These are phyloP conservation scores for Mycena rebaudengoi DNA, from an alignment of 768 basidiomycete genomes.

Conservation along the genomic window DNA sequence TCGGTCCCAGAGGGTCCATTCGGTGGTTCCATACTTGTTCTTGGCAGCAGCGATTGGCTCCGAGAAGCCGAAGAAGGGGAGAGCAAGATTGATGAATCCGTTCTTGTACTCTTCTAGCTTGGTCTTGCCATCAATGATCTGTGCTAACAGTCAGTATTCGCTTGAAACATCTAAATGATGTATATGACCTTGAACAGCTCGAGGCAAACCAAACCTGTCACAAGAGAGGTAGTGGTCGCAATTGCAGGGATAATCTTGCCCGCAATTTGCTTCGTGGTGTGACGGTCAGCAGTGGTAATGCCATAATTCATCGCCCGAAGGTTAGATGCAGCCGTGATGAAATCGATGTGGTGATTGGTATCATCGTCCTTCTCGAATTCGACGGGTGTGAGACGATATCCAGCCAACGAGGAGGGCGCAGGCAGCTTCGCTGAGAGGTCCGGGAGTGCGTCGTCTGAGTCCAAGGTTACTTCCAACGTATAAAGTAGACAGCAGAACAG, in stretches of 20 bases:
- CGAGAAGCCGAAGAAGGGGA: constrained; percentile 99
- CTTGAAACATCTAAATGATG: not conserved
- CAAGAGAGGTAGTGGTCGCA: constrained; percentile 96
- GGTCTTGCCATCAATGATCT: constrained; percentile 96
- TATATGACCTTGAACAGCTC: constrained; percentile 91
- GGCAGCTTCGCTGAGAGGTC: constrained; percentile 78
- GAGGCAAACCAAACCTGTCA: constrained; percentile 94
- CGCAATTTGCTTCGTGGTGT: constrained; percentile 96
- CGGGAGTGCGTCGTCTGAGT: constrained; percentile 59
- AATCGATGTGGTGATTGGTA: constrained; percentile 97
- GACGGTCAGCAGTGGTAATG: constrained; percentile 86
- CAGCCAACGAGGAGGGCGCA: constrained; percentile 88
- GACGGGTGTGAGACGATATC: constrained; percentile 94
- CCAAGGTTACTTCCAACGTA: constrained; percentile 21
- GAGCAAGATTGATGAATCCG: constrained; percentile 95
- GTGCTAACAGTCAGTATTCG: too few relatives aligned
- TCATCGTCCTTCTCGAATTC: constrained; percentile 99
- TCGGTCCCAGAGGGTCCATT: constrained; percentile 99
- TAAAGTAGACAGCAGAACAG: constrained; percentile 18
- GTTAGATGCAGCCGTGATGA: constrained; percentile 98
- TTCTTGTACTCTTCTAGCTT: constrained; percentile 97
- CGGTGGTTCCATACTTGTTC: constrained; percentile 85
- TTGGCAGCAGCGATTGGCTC: constrained; percentile 93
- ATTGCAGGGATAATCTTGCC: constrained; percentile 99
- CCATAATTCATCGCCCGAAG: constrained; percentile 95